phyloP scores from a whole-genome alignment of 1,139 yeast genomes.

The Suhomyces bokatorum region DNA sequence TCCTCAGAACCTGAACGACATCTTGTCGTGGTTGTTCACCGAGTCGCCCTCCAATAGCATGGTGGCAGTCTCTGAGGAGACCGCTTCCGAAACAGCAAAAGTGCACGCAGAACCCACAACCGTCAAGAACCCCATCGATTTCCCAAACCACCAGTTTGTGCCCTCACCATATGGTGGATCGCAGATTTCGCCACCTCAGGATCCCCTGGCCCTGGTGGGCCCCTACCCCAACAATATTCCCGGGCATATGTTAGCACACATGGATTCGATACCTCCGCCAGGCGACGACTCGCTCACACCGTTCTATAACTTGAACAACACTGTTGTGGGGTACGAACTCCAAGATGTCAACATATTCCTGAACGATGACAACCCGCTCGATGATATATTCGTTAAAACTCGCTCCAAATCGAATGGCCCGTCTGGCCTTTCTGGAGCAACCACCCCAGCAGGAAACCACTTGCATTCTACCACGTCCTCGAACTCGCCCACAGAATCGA shows the following conservation, averaged over 20 bases:
- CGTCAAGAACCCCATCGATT: slow-evolving; percentile 3
- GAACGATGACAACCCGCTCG: slow-evolving; percentile 42
- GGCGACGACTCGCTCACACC: slow-evolving; percentile 7
- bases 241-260: neutral
- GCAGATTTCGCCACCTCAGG: slow-evolving; percentile 3
- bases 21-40: slow-evolving; percentile 42
- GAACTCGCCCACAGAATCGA: slow-evolving; percentile 42
- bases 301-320: slow-evolving; percentile 10
- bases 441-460: slow-evolving; percentile 12
- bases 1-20: slow-evolving; percentile 34
- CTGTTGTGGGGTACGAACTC: slow-evolving; percentile 20
- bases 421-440: neutral
- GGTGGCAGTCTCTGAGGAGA: neutral
- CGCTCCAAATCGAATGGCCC: slow-evolving; percentile 7
- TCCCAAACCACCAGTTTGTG: slow-evolving; percentile 1
- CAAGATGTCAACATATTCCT: slow-evolving; percentile 40
- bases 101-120: neutral
- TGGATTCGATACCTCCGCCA: neutral
- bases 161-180: slow-evolving; percentile 10
- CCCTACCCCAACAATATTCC: neutral
- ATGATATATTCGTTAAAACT: slow-evolving; percentile 31
- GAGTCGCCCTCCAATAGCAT: slow-evolving; percentile 20
- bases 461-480: slow-evolving; percentile 28
- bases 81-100: neutral
- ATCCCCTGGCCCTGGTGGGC: neutral